Evolutionary conservation across 257 asterid species (phyloP), one percentile per base, ranked within the genome.

Genomic region (Apocynum venetum): DNA sequence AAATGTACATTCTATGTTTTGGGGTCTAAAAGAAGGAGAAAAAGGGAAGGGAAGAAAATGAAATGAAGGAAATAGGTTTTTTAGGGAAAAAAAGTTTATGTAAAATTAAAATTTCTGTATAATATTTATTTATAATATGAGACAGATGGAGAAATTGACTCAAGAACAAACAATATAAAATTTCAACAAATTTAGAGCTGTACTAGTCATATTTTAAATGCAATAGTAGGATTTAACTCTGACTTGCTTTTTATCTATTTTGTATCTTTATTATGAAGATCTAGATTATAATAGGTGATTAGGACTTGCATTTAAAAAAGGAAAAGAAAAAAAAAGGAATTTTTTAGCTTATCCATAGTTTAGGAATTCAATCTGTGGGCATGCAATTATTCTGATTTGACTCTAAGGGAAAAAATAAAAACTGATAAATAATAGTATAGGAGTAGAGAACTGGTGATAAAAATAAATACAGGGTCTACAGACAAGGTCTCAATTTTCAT

Each of bases 341-440:
- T 56, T 5, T 17, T n/a, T 2, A 77, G 19, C n/a, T 75, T 55
- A 17, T 41, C 71, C 48, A 9, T 43, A 4, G 51, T 46, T 66
- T 47, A 35, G n/a, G 20, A 77, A 43, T 14, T 49, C 46, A 70
- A 71, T 13, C 44, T 13, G 71, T 31, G 76, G 75, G 60, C 49
- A 53, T 55, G n/a, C 49, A 55, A 61, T 72, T 78, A 63, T 48
- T 19, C 59, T 78, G 81, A 78, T 78, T 60, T 74, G 81, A 78
- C 65, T 57, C 40, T 15, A 3, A 55, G 47, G 47, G 25, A 67
- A 44, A 4, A 31, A 60, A 43, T 8, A 44, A 8, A 41, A 8
- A 19, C 9, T 12, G 59, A 53, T 1, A 15, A 64, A 12, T 38
- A 3, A 65, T 35, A 55, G 53, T 49, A 40, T 19, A 14, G 47